Base-by-base conservation (phyloP, 2,329 filamentous ascomycete species). In the Paramyrothecium roridum region DNA sequence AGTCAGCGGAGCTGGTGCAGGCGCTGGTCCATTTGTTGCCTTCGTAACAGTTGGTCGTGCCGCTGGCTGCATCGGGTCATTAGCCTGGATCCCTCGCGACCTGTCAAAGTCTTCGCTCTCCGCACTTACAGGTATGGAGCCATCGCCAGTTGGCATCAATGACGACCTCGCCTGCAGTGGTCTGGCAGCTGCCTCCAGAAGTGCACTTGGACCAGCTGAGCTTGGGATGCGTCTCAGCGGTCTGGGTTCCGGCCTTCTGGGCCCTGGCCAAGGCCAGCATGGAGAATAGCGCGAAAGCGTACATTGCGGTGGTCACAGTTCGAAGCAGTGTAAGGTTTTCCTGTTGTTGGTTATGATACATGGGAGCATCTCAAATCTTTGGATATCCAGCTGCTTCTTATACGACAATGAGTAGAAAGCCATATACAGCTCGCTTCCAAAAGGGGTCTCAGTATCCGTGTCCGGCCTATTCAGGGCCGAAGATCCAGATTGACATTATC, bases 61-160 rank as follows among this genome's bases (percentile, higher is more conserved):
- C 70, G 8, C 30, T 17, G 49, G 30, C 49, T 51, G 26, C 12
- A 30, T 13, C 13, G 6, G n/a, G 19, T 10, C 4, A n/a, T 51
- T 33, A 51, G 48, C 23, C 6, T 20, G 46, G 46, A 23, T 30
- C 26, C 10, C 26, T 30, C 26, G 10, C 26, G 10, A 10, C n/a
- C n/a, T n/a, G 10, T 30, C 26, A 10, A 30, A 30, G 26, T 30
- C 26, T 30, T 30, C 26, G 4, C 26, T 10, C 26, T 10, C 26
- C 21, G 13, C 46, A 2, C 48, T 61, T 62, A 47, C 67, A 66
- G 20, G 65, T 63, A 67, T 82, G 78, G 34, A 80, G 67, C 80
- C 80, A 83, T 56, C 80, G 77, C 79, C 79, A 83, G 70, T 82
- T 82, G 58, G 78, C 61, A 60, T 82, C 80, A 59, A 82, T 67